Evolutionary conservation across 306 rosid species (phyloP).

Genomic region (Acacia crassicarpa): DNA sequence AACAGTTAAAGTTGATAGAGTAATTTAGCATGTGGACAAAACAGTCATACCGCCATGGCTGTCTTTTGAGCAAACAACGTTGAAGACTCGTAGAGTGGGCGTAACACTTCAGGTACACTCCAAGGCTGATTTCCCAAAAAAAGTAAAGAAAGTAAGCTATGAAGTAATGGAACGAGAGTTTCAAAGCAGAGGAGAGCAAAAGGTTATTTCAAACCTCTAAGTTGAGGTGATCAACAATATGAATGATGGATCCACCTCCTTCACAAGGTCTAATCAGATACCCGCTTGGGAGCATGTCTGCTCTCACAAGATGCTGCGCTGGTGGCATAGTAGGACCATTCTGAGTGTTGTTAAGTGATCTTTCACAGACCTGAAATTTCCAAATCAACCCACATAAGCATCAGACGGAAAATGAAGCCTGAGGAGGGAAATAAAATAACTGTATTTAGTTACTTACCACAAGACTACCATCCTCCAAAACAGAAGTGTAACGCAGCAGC

Average conservation of each 20-base stretch:
- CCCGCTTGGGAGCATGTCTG: constrained; percentile 90
- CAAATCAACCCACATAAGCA: constrained; percentile 24
- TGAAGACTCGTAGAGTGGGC: constrained; percentile 92
- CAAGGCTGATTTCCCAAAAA: constrained; percentile 58
- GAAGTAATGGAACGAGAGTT: constrained; percentile 24
- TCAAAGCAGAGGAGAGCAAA: background rate
- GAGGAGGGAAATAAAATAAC: background rate
- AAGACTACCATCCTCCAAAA: constrained; percentile 96
- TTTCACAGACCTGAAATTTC: constrained; percentile 80
- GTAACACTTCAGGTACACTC: constrained; percentile 97
- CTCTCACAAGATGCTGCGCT: constrained; percentile 91
- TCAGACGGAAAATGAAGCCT: background rate
- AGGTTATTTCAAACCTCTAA: constrained; percentile 63
- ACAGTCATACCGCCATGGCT: constrained; percentile 78
- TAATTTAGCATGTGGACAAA: background rate
- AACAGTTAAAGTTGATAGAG: constrained; percentile 11
- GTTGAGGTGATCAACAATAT: constrained; percentile 90
- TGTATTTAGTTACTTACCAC: constrained; percentile 61
- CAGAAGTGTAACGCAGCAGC: constrained; percentile 96
- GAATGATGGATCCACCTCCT: constrained; percentile 96
- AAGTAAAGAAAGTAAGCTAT: background rate
- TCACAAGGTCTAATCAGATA: constrained; percentile 95
- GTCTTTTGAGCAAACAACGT: constrained; percentile 89
- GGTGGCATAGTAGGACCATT: constrained; percentile 95
- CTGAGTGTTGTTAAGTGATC: constrained; percentile 96